Evolutionary conservation across 495 filamentous ascomycete species (phyloP).

Genomic region (Hypoxylon intermedium): DNA sequence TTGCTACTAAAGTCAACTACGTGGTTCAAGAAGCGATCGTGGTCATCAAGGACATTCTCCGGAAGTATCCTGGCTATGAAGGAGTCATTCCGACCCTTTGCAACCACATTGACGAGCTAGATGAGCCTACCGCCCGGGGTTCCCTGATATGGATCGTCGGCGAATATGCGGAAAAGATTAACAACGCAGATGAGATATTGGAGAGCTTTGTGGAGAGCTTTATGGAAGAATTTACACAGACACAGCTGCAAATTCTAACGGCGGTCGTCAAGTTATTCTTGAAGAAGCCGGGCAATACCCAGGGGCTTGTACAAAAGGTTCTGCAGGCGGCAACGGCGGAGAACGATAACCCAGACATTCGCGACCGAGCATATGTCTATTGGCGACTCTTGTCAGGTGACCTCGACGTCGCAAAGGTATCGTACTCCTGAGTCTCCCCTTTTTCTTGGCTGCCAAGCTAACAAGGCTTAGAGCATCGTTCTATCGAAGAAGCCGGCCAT

Average conservation of each 20-base stretch:
- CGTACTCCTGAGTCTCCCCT: neutral
- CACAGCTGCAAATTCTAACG: slow-evolving; percentile 93
- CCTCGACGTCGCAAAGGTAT: slow-evolving; percentile 80
- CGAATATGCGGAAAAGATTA: slow-evolving; percentile 98
- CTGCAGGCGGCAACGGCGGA: slow-evolving; percentile 90
- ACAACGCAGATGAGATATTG: slow-evolving; percentile 90
- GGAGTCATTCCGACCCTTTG: slow-evolving; percentile 96
- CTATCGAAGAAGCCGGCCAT: slow-evolving; percentile 95
- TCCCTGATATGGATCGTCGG: slow-evolving; percentile 98
- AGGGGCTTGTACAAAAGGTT: slow-evolving; percentile 90
- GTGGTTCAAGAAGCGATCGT: slow-evolving; percentile 98
- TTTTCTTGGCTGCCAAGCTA: slow-evolving; percentile 20
- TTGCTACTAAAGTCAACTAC: slow-evolving; percentile 97
- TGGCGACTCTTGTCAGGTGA: slow-evolving; percentile 97
- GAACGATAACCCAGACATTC: slow-evolving; percentile 96
- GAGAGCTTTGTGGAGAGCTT: slow-evolving; percentile 88
- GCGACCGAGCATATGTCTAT: slow-evolving; percentile 96
- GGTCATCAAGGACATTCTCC: slow-evolving; percentile 98
- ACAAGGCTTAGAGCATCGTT: slow-evolving; percentile 72
- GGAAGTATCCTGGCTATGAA: slow-evolving; percentile 97
- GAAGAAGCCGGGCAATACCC: slow-evolving; percentile 87
- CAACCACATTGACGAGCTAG: slow-evolving; percentile 94
- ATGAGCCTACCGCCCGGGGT: slow-evolving; percentile 90
- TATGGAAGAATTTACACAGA: slow-evolving; percentile 92
- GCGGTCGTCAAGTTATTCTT: slow-evolving; percentile 97